Evolutionary conservation across 371 early-diverging fungal genomes (phyloP), one percentile per base, ranked within the genome.

Genomic region (Apophysomyces trapeziformis): DNA sequence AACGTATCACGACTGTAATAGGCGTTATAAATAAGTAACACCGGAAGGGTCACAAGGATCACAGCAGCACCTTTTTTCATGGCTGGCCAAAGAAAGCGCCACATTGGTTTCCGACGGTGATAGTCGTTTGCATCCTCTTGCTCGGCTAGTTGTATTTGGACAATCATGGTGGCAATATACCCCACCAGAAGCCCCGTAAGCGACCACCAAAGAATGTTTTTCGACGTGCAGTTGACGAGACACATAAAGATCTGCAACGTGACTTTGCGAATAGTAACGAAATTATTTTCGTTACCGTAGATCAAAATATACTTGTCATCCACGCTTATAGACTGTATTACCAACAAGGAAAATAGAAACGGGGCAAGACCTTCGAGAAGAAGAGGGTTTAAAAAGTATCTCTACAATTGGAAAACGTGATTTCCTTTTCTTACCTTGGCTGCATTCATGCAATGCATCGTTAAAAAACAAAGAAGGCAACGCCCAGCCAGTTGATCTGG

Each of bases 151-250:
- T 60, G 37, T 26, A 38, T 39, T 57, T 71, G 74, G 32, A 78
- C 67, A 12, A 66, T 14, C 26, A 80, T 2, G 5, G 75, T 66
- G 2, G 67, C 74, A n/a, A 82, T 43, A n/a, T 74, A 64, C 1
- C 85, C 85, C 36, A 72, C 69, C 13, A 79, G 21, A 16, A 80
- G 58, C 7, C 82, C 82, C 9, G 79, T 59, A 26, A 80, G 67
- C n/a, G 79, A 76, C 85, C 82, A 84, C 85, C 85, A 84, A 13
- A 82, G 61, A 57, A 80, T 77, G 16, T 77, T 79, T 64, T 79
- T 78, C 4, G 73, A 66, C 9, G 75, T 36, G 35, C 64, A 77
- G 60, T 84, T 84, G 43, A 82, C 35, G 14, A 82, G 72, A 43
- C 80, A 82, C 67, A 82, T 75, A 39, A 71, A 32, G 38, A 74